Evolutionary conservation across 1,284 basidiomycete genomes (phyloP), one percentile per base, ranked within the genome.

Genomic region (Fistulina hepatica): DNA sequence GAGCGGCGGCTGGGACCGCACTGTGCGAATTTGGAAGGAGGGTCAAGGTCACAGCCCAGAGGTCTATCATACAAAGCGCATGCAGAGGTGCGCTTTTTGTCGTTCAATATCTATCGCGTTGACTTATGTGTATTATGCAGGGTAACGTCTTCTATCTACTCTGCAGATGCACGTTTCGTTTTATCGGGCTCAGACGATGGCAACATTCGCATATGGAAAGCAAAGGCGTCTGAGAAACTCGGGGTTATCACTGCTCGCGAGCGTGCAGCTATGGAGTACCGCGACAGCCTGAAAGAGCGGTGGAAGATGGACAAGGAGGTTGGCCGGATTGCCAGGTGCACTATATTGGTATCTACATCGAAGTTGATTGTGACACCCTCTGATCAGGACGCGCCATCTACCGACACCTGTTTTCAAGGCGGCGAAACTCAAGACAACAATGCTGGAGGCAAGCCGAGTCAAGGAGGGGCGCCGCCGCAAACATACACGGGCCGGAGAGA

Each of bases 31-130:
- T 55, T 99, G 94, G 94, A 81, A 84, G 47, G 80, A 90, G 47
- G 88, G 88, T 21, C 72, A 74, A 33, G 93, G 92, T 3, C 77
- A 78, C 40, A 71, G 73, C 3, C 79, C 88, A 15, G 94, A 97
- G 56, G 81, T 93, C 4, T 99, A 98, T 57, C 94, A 98, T 62
- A 94, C 91, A 17, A 97, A 97, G 64, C 85, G 95, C 28, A 99
- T 99, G 95, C 94, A 98, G 59, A 76, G 92, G 83, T 89, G 37
- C 36, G 57, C 44, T 37, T 35, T 12, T 6, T 24, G 23, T 13
- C 3, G 19, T 34, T 17, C 21, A 37, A 8, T 21, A 10, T 20
- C 13, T 11, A 19, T 36, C 21, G 26, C 44, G 9, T 45, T 51
- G 52, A 61, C 7, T 54, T 57, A 21, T 58, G 57, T 44, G 27